Evolutionary conservation across 176 grass and related monocot genomes (phyloP), one percentile per base, ranked within the genome.

Genomic region (Ananas comosus): DNA sequence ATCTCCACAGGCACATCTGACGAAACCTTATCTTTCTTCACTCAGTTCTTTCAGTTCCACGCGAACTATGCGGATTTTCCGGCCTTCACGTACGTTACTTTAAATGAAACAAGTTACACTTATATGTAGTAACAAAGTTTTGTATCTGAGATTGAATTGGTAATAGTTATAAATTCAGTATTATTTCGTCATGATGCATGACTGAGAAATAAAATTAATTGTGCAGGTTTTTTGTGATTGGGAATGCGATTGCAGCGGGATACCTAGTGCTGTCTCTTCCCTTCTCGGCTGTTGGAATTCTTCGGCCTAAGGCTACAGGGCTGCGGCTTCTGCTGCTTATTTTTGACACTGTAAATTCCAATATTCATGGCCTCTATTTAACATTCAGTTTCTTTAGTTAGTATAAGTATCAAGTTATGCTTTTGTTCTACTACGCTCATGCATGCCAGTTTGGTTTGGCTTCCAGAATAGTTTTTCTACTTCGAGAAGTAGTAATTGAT

Each of bases 251-350:
- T 16, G 88, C 81, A 0, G 83, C 83, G 56, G 88, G 88, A 13
- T 96, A 96, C 81, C 67, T 91, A 61, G 79, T 91, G 11, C 83
- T 96, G 17, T 91, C 92, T 0, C 81, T 96, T 27, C 92, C 88
- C 58, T 87, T 96, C 76, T 89, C 92, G 47, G 57, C 66, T 28
- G 66, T 80, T 4, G 63, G 50, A 12, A 63, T 96, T 69, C 10
- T 87, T 47, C 81, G 86, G 1, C 83, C 88, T 0, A 64, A 70
- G 48, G 73, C 79, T 19, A 73, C 70, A 6, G 80, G 86, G 52
- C 71, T 78, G 10, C 76, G 86, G 73, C 78, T 91, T 21, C 76
- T 91, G 19, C 81, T 96, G 53, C 84, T 96, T 21, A 42, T 85
- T 14, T 83, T 83, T 69, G 91, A 96, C 84, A 70, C 74, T 53